Base-by-base conservation (phyloP, 352 stramenopile species). In the Nothophytophthora sp. region DNA sequence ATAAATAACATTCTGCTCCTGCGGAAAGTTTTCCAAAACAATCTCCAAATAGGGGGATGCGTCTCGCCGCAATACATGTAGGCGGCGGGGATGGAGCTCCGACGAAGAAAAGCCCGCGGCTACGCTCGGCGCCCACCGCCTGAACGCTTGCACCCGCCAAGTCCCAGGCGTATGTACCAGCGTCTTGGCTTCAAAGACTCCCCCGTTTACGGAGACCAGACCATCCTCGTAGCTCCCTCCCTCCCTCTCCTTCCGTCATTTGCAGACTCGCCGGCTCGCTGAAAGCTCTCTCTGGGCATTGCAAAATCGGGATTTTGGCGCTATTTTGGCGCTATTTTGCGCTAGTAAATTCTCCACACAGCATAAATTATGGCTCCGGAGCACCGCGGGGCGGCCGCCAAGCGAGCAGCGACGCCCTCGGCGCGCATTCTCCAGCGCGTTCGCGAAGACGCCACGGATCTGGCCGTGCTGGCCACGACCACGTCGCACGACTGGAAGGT, bases 401-500 rank as follows among this genome's bases (percentile, higher is more conserved):
- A 36, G 37, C 55, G 11, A 28, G 33, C 39, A 15, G 13, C 38
- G 22, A 55, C 60, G 39, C 71, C 71, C 34, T 83, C 73, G 16
- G 39, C 45, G 23, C 68, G 76, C 11, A 70, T 88, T 42, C 73
- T 88, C 30, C 57, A 66, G 37, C 70, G 71, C 22, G 65, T 82
- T 46, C 73, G 69, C 15, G 69, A 79, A 27, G 65, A 74, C 13
- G 71, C 71, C 1, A 41, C 53, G 4, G 76, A 88, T 52, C 66
- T 88, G 50, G 76, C 67, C n/a, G 51, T 78, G 41, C 50, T 88
- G 42, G 62, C 66, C 27, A 67, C 59, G 6, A 23, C 52, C 35
- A 57, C 63, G 0, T 47, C 63, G 18, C 54, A 73, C 8, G 71
- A 75, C 32, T 88, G 76, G 76, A 77, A 82, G 24, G 63, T 74